These are phyloP conservation scores for Xanthoconium purpureum DNA, from an alignment of 768 basidiomycete genomes.

Conservation along the genomic window DNA sequence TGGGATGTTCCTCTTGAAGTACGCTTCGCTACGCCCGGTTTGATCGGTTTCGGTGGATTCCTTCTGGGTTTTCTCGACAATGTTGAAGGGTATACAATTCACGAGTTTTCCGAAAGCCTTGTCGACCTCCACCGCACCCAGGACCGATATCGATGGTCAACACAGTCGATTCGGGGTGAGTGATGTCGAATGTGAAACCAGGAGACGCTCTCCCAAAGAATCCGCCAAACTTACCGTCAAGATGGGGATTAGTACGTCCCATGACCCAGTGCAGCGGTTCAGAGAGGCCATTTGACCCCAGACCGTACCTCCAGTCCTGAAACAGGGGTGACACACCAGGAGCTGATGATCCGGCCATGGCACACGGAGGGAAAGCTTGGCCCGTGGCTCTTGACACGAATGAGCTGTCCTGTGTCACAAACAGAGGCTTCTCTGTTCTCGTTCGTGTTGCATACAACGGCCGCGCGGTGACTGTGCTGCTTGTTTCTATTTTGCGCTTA, in stretches of 20 bases:
- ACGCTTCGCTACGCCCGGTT: slow-evolving; percentile 21
- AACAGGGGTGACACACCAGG: too few relatives aligned
- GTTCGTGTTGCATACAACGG: not conserved
- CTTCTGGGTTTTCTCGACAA: slow-evolving; percentile 62
- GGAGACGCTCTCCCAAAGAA: slow-evolving; percentile 62
- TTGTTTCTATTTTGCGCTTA: not conserved
- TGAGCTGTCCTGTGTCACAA: not conserved
- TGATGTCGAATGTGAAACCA: slow-evolving; percentile 69
- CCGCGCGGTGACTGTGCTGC: not conserved
- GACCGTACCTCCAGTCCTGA: too few relatives aligned
- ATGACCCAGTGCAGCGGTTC: slow-evolving; percentile 24
- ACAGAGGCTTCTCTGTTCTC: not conserved
- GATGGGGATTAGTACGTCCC: slow-evolving; percentile 30
- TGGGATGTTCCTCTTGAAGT: slow-evolving; percentile 70
- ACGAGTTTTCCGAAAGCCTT: not conserved
- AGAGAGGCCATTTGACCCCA: slow-evolving; percentile 19
- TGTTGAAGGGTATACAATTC: slow-evolving; percentile 54
- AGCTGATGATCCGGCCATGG: too few relatives aligned
- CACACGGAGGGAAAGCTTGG: too few relatives aligned
- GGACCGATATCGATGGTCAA: slow-evolving; percentile 57
- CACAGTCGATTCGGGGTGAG: slow-evolving; percentile 66
- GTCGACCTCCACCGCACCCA: not conserved
- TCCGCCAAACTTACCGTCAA: slow-evolving; percentile 56
- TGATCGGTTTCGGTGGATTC: not conserved
- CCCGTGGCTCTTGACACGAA: not conserved